These are phyloP conservation scores for Amauroascus verrucosus DNA, from an alignment of 2,329 filamentous ascomycete species.

Conservation along the genomic window DNA sequence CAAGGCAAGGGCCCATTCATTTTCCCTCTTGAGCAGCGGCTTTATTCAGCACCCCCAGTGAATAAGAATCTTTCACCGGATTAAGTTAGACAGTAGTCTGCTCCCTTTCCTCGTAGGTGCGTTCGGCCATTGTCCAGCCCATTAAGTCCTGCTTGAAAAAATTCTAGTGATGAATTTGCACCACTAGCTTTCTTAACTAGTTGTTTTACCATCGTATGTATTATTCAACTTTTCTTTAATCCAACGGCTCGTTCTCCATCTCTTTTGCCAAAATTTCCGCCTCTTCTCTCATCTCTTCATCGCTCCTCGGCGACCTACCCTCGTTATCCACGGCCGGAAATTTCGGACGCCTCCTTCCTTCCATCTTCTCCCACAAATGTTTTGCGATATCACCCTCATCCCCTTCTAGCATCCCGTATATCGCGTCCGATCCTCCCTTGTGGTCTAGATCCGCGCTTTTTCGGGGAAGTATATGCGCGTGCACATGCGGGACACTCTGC, in stretches of 20 bases:
- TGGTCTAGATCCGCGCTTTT: constrained; percentile 48
- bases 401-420: constrained; percentile 74
- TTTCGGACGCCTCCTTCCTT: constrained; percentile 39
- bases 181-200: not conserved
- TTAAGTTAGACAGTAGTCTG: not conserved
- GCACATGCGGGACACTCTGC: constrained; percentile 87
- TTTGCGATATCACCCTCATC: constrained; percentile 52
- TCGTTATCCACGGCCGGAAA: constrained; percentile 65
- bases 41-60: not conserved
- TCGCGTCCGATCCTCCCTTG: constrained; percentile 54
- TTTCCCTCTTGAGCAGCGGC: not conserved
- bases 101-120: not conserved
- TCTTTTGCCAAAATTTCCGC: constrained; percentile 55
- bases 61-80: not conserved
- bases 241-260: constrained; percentile 36
- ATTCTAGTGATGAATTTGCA: not conserved
- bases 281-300: constrained; percentile 70
- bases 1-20: not conserved
- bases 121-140: not conserved
- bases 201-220: not conserved
- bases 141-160: not conserved
- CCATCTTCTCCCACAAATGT: constrained; percentile 54
- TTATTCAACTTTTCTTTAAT: not conserved
- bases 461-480: constrained; percentile 83
- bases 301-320: constrained; percentile 54